Conservation (phyloP, 805 yeast species). For the Lipomyces chichibuensis region DNA sequence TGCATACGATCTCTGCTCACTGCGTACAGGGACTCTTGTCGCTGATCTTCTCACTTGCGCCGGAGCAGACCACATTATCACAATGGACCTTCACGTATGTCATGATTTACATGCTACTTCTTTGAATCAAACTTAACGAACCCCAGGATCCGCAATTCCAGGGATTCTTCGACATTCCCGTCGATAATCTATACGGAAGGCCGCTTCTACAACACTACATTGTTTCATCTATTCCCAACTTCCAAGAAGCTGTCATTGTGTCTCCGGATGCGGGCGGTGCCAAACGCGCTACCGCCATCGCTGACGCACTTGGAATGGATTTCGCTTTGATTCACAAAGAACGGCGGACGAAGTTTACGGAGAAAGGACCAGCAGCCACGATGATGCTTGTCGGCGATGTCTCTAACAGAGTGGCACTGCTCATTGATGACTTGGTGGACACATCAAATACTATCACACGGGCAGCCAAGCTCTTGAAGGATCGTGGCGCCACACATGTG, state of each 20-base stretch:
- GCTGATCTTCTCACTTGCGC: conserved; percentile 87
- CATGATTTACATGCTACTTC: background rate
- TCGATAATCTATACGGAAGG: conserved; percentile 87
- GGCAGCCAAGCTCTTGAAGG: conserved; percentile 89
- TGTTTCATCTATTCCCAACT: conserved; percentile 72
- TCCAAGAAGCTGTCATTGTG: conserved; percentile 82
- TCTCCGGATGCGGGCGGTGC: conserved; percentile 99
- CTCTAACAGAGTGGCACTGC: conserved; percentile 78
- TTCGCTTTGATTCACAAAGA: conserved; percentile 97
- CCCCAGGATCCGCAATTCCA: conserved; percentile 85
- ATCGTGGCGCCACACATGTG: conserved; percentile 87
- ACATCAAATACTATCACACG: conserved; percentile 89
- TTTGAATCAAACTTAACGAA: background rate
- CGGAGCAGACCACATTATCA: conserved; percentile 94
- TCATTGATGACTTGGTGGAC: conserved; percentile 91
- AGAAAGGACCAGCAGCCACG: conserved; percentile 57
- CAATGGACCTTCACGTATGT: conserved; percentile 83
- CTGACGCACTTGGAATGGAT: conserved; percentile 83
- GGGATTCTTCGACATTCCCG: conserved; percentile 95
- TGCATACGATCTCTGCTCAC: background rate
- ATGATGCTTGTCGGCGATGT: conserved; percentile 98
- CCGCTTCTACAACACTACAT: conserved; percentile 88
- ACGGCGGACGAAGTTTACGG: conserved; percentile 52
- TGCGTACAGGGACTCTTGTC: conserved; percentile 62
- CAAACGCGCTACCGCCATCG: conserved; percentile 90